Evolutionary conservation across 257 asterid genomes (phyloP).

Genomic region (Salvia miltiorrhiza): DNA sequence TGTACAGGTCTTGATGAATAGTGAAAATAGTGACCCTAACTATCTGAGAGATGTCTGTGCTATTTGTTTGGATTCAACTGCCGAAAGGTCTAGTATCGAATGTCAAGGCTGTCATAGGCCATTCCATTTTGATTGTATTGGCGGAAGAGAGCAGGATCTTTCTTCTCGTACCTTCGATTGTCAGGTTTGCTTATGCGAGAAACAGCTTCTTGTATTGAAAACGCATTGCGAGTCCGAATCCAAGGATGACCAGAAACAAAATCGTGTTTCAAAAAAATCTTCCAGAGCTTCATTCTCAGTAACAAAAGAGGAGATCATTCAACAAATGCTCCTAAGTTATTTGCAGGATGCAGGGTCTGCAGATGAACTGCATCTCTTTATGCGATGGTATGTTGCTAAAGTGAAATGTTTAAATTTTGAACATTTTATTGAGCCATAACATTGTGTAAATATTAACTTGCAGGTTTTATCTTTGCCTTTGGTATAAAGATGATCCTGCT

Average conservation of each 20-base stretch:
- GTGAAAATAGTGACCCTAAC: conserved; percentile 38
- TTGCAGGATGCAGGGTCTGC: conserved; percentile 77
- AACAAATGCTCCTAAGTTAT: conserved; percentile 90
- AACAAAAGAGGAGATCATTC: conserved; percentile 73
- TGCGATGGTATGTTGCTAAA: conserved; percentile 71
- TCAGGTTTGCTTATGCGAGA: conserved; percentile 72
- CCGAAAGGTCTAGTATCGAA: conserved; percentile 49
- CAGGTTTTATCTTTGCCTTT: conserved; percentile 97
- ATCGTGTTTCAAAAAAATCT: conserved; percentile 41
- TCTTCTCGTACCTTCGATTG: conserved; percentile 54
- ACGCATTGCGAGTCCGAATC: conserved; percentile 51
- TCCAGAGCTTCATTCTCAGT: conserved; percentile 40
- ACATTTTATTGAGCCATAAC: conserved; percentile 16
- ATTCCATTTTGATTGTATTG: conserved; percentile 84
- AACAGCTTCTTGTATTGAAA: conserved; percentile 69
- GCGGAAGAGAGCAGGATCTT: conserved; percentile 60
- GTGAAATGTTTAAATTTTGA: conserved; percentile 14
- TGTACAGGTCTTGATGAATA: conserved; percentile 52
- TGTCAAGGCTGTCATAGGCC: conserved; percentile 78
- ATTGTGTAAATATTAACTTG: conserved; percentile 28
- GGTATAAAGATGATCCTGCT: conserved; percentile 94
- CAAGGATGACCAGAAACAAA: conserved; percentile 47
- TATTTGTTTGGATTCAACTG: conserved; percentile 60
- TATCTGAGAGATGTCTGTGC: conserved; percentile 55
- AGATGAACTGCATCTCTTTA: conserved; percentile 64